A percentile compares a stretch with the other conserved stretches of the same genome.
Conservation (phyloP, 2,329 filamentous ascomycete species). For the Sclerotinia minor region DNA sequence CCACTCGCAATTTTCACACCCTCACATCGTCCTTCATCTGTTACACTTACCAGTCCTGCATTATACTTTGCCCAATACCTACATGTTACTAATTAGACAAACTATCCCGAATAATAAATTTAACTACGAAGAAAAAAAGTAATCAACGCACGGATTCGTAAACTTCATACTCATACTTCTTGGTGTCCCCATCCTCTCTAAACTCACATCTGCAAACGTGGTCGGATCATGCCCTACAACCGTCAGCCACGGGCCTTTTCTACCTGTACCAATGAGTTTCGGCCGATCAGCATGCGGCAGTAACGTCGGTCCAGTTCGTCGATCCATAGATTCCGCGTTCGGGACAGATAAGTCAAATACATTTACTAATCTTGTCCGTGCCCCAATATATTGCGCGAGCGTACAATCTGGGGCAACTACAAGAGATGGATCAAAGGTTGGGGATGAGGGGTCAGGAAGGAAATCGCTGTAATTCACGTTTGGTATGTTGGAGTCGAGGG, state of each 20-base stretch:
- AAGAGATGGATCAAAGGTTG: constrained; percentile 34
- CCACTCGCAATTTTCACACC: constrained; percentile 39
- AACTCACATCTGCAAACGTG: constrained; percentile 39
- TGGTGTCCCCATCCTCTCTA: constrained; percentile 41
- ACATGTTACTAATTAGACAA: constrained; percentile 6
- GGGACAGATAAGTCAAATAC: constrained; percentile 39
- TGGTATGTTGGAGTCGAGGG: constrained; percentile 42
- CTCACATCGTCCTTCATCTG: constrained; percentile 35
- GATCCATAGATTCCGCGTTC: constrained; percentile 41
- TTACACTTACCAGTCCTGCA: constrained; percentile 38
- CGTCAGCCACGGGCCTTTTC: constrained; percentile 37
- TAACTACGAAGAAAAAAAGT: not conserved
- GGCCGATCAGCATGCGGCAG: constrained; percentile 38
- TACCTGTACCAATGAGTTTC: constrained; percentile 36
- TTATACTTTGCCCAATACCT: constrained; percentile 43
- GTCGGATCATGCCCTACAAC: constrained; percentile 42
- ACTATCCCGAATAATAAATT: not conserved
- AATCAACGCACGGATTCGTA: constrained; percentile 39
- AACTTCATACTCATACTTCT: constrained; percentile 39
- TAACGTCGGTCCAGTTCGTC: constrained; percentile 34
- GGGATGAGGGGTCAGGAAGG: constrained; percentile 37
- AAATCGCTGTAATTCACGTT: constrained; percentile 41
- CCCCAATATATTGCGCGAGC: constrained; percentile 38
- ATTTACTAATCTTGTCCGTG: constrained; percentile 35
- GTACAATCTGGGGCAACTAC: constrained; percentile 37